Conservation (phyloP, 2,329 filamentous ascomycete genomes). For the Dactylellina sp. region DNA sequence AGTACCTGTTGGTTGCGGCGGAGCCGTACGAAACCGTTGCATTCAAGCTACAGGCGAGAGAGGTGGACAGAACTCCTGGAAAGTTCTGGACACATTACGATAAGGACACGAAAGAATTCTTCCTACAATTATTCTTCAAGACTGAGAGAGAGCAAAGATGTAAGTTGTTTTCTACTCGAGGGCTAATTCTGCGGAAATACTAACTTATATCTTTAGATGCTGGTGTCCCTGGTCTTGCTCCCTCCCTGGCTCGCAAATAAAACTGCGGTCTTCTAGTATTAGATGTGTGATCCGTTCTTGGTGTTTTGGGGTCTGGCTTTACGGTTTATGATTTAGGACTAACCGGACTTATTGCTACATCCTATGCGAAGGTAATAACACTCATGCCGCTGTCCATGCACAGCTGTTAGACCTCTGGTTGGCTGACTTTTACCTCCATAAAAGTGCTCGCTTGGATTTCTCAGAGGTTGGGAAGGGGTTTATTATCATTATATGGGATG, state of each 20-base stretch:
- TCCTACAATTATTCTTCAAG: constrained; percentile 97
- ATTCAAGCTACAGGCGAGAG: constrained; percentile 93
- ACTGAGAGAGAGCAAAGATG: constrained; percentile 94
- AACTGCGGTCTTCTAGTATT: background rate
- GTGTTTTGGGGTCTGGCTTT: constrained; percentile 23
- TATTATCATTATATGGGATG: background rate
- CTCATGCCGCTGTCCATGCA: constrained; percentile 25
- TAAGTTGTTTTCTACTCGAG: constrained; percentile 14
- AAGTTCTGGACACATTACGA: constrained; percentile 96
- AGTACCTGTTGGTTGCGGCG: constrained; percentile 93
- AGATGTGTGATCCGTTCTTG: background rate
- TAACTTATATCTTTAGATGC: constrained; percentile 43
- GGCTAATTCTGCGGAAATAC: constrained; percentile 1
- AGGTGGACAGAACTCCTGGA: constrained; percentile 89
- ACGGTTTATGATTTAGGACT: constrained; percentile 13
- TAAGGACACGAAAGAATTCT: constrained; percentile 94
- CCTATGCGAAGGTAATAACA: constrained; percentile 54
- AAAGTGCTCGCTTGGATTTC: constrained; percentile 53
- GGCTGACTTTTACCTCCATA: constrained; percentile 41
- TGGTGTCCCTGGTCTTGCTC: constrained; percentile 55
- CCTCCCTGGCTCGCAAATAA: constrained; percentile 40
- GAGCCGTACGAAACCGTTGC: constrained; percentile 98
- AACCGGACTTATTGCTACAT: constrained; percentile 6
- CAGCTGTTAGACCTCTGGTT: constrained; percentile 18
- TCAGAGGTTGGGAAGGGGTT: constrained; percentile 16